Evolutionary conservation across 148 eudicot genomes (phyloP), one percentile per base, ranked within the genome.

Genomic region (Talinum fruticosum): DNA sequence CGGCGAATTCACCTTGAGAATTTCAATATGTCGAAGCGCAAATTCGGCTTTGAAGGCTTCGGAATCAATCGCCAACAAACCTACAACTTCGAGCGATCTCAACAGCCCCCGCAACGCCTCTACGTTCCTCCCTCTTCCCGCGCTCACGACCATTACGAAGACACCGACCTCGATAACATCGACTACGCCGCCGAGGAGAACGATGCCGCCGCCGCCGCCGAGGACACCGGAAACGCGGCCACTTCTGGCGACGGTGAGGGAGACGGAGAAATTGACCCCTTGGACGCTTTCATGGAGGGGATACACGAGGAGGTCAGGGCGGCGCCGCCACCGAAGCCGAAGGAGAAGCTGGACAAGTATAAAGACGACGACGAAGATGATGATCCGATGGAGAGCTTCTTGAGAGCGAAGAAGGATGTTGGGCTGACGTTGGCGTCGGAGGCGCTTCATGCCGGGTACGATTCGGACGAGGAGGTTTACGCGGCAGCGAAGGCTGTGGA

Each of bases 401-500:
- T 96, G 86, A 87, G 81, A 59, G 91, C 97, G 16, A 96, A 93
- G 90, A 96, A 90, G 88, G 99, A 96, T 84, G 82, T 89, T 0
- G 97, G 95, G 19, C 78, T 96, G 80, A 78, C 96, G 10, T 76
- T 96, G 82, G 99, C 99, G 14, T 86, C 90, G 29, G 99, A 96
- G 41, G 99, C 84, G 6, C 79, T 96, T 26, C 85, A 80, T 6
- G 99, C 99, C 0, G 99, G 99, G 18, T 96, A 96, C 44, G 88
- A 96, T 86, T 89, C 95, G 2, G 99, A 96, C 49, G 95, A 96
- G 87, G 99, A 96, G 91, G 99, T 96, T 76, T 96, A 96, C 73
- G 99, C 99, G 3, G 97, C 99, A 0, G 99, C 99, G 2, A 96
- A 96, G 83, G 99, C 99, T 2, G 97, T 96, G 62, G 99, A 96